Conservation (phyloP, 2,329 filamentous ascomycete species). For the Nannizziopsis barbatae region DNA sequence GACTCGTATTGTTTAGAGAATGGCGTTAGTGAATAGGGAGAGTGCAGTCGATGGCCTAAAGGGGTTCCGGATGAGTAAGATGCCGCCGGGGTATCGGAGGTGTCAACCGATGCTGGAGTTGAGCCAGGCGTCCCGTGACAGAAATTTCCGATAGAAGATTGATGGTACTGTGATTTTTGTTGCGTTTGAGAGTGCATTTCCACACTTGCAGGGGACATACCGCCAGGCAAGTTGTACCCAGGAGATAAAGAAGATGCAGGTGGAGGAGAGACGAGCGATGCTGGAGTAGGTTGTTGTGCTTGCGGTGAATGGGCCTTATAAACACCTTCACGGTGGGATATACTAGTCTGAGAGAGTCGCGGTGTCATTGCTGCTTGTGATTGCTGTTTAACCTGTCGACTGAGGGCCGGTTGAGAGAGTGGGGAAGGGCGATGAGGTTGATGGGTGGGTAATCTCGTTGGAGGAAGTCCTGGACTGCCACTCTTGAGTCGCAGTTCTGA, state of each 20-base stretch:
- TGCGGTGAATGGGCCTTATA: slow-evolving; percentile 46
- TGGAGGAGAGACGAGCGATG: slow-evolving; percentile 56
- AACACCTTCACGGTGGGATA: slow-evolving; percentile 27
- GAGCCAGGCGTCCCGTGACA: slow-evolving; percentile 16
- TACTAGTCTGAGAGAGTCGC: slow-evolving; percentile 43
- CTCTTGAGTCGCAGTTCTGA: slow-evolving; percentile 89
- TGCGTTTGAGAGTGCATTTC: slow-evolving; percentile 35
- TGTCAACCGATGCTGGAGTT: slow-evolving; percentile 30
- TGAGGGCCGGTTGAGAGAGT: slow-evolving; percentile 44
- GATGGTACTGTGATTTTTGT: slow-evolving; percentile 6
- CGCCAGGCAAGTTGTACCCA: slow-evolving; percentile 49
- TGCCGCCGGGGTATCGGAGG: slow-evolving; percentile 21
- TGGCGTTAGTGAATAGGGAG: slow-evolving; percentile 65
- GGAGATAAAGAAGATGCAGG: slow-evolving; percentile 53
- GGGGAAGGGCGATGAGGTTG: slow-evolving; percentile 65
- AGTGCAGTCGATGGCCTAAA: slow-evolving; percentile 27
- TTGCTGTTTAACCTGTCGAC: slow-evolving; percentile 64
- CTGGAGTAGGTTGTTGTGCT: slow-evolving; percentile 58
- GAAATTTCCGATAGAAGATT: not conserved
- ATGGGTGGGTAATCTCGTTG: slow-evolving; percentile 53
- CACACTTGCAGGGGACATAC: slow-evolving; percentile 50
- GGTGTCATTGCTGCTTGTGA: slow-evolving; percentile 60
- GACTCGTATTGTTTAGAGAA: slow-evolving; percentile 94
- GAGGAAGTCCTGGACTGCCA: slow-evolving; percentile 64
- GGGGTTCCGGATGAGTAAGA: not conserved